phyloP scores from a whole-genome alignment of 495 filamentous ascomycete species.

The Xylaria acuta region DNA sequence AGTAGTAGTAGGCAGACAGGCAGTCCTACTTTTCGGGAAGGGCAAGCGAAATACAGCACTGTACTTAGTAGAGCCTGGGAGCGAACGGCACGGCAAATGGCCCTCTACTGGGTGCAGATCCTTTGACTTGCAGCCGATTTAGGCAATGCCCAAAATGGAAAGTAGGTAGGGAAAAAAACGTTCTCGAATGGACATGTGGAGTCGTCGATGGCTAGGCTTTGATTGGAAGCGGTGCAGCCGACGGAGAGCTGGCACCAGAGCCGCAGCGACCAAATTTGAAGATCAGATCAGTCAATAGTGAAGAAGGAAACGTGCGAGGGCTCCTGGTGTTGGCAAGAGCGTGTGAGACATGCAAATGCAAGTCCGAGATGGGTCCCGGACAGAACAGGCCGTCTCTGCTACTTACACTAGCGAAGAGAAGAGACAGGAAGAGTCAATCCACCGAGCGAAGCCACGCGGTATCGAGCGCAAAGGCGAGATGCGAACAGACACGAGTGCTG shows the following conservation, averaged over 20 bases:
- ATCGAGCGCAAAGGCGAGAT: not conserved
- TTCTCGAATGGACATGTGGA: constrained; percentile 41
- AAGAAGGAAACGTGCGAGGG: constrained; percentile 17
- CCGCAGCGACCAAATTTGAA: constrained; percentile 23
- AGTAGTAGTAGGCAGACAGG: constrained; percentile 15
- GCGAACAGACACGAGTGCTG: not conserved
- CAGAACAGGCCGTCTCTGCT: constrained; percentile 16
- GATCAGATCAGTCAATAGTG: constrained; percentile 16
- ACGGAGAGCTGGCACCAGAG: constrained; percentile 29
- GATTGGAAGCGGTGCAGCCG: constrained; percentile 42
- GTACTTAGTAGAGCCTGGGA: constrained; percentile 34
- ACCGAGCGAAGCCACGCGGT: constrained; percentile 9
- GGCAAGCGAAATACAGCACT: constrained; percentile 31
- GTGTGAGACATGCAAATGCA: constrained; percentile 23
- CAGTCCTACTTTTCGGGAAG: constrained; percentile 32
- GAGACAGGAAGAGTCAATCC: not conserved
- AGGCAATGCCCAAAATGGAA: constrained; percentile 47
- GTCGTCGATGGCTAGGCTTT: constrained; percentile 40
- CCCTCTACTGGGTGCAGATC: constrained; percentile 37
- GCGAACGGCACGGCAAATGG: constrained; percentile 40
- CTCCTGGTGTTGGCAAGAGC: constrained; percentile 21
- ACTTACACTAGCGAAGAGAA: not conserved
- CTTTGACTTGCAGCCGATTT: constrained; percentile 42
- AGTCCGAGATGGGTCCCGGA: constrained; percentile 20
- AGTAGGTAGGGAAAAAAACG: constrained; percentile 36